Percentiles rank a stretch among this genome's conserved stretches.
Conservation (phyloP, 306 rosid species). For the Lupinus albus region DNA sequence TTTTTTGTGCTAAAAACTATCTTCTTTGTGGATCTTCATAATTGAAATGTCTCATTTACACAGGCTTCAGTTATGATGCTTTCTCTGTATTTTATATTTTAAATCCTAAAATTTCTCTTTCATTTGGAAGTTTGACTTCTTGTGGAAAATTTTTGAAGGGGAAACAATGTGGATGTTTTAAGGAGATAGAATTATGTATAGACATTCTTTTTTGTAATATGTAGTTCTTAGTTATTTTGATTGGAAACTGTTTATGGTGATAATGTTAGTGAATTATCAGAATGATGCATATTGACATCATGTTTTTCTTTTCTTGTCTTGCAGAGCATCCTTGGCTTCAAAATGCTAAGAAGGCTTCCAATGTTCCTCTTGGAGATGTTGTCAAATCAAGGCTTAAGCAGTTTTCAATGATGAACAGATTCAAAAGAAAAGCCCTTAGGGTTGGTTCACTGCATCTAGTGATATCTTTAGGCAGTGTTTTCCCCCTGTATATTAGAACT, state of each 20-base stretch:
- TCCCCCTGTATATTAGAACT: conserved; percentile 29
- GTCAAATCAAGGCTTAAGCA: conserved; percentile 99
- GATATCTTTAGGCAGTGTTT: conserved; percentile 13
- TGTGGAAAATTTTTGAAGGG: background rate
- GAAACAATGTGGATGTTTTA: conserved; percentile 32
- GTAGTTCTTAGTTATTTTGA: conserved; percentile 4
- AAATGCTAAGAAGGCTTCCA: conserved; percentile 98
- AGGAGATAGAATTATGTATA: conserved; percentile 18
- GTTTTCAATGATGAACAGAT: conserved; percentile 99
- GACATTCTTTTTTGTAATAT: conserved; percentile 8
- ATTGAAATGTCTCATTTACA: background rate
- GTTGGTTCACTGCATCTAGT: conserved; percentile 54
- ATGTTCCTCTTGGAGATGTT: conserved; percentile 96
- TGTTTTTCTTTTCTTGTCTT: conserved; percentile 38
- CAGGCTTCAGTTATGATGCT: conserved; percentile 8
- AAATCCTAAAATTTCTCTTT: background rate
- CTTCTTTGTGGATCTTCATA: background rate
- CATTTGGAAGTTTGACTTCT: conserved; percentile 4
- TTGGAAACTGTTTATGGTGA: conserved; percentile 22
- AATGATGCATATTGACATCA: conserved; percentile 16
- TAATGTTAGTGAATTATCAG: conserved; percentile 20
- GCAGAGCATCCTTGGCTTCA: conserved; percentile 97
- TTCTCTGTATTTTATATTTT: conserved; percentile 14
- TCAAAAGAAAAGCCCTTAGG: conserved; percentile 96
- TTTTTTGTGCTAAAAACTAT: background rate